These are phyloP conservation scores for Fraxinus xanthoxyloides DNA, from an alignment of 305 asterid species.

Conservation along the genomic window DNA sequence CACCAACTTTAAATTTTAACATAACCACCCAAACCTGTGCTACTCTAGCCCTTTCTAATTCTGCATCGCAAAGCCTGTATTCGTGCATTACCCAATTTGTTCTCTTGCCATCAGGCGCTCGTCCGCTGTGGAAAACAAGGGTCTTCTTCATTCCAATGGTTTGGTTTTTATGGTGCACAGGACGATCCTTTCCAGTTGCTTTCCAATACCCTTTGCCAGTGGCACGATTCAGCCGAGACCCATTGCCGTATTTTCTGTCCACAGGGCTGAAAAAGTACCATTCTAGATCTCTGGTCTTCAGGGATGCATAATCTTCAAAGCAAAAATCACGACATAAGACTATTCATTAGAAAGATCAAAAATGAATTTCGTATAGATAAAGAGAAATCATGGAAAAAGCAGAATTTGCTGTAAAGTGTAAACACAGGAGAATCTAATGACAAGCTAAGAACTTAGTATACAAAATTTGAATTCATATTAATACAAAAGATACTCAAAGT, in stretches of 20 bases:
- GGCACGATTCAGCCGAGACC: conserved; percentile 79
- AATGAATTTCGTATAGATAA: background rate
- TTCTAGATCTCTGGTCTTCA: conserved; percentile 69
- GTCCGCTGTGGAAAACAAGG: conserved; percentile 77
- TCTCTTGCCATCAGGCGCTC: conserved; percentile 62
- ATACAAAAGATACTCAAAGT: background rate
- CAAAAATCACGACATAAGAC: background rate
- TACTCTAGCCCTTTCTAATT: conserved; percentile 63
- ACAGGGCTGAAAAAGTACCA: conserved; percentile 91
- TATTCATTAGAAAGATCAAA: background rate
- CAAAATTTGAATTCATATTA: background rate
- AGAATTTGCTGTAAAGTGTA: background rate
- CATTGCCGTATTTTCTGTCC: conserved; percentile 66
- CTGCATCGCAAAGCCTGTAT: conserved; percentile 72
- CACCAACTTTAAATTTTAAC: conserved; percentile 1
- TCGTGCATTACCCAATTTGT: conserved; percentile 81
- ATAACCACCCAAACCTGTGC: conserved; percentile 50
- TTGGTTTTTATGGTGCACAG: conserved; percentile 56
- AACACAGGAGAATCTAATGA: background rate
- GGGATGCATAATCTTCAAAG: conserved; percentile 34
- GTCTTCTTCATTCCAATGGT: conserved; percentile 90
- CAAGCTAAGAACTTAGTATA: background rate
- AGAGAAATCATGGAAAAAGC: background rate
- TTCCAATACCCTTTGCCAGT: conserved; percentile 91
- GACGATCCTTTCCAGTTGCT: conserved; percentile 84